Evolutionary conservation across 805 yeast genomes (phyloP).

Genomic region (Brettanomyces naardenensis): DNA sequence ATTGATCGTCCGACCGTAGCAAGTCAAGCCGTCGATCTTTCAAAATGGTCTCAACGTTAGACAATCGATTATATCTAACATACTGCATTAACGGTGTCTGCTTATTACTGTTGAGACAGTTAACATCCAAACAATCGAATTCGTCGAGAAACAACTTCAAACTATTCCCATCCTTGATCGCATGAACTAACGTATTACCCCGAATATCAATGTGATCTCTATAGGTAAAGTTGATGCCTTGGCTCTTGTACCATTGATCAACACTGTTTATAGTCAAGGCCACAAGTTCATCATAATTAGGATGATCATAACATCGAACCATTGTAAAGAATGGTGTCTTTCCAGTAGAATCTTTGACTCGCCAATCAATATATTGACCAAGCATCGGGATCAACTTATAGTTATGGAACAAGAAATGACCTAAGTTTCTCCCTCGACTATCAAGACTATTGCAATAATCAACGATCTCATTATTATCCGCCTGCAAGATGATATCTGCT

Average conservation of each 20-base stretch:
- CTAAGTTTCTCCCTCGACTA: conserved; percentile 48
- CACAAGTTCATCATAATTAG: conserved; percentile 46
- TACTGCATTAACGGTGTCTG: conserved; percentile 68
- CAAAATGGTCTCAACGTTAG: conserved; percentile 47
- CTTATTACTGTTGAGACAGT: conserved; percentile 48
- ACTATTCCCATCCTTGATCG: conserved; percentile 41
- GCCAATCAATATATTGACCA: conserved; percentile 67
- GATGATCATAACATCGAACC: conserved; percentile 75
- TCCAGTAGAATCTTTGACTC: conserved; percentile 47
- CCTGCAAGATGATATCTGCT: conserved; percentile 32
- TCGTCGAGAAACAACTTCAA: conserved; percentile 32
- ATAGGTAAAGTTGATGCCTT: conserved; percentile 31
- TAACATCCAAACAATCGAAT: conserved; percentile 39
- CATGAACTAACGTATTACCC: conserved; percentile 75
- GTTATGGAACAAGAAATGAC: conserved; percentile 64
- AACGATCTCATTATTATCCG: conserved; percentile 36
- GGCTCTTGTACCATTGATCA: conserved; percentile 30
- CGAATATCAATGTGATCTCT: conserved; percentile 61
- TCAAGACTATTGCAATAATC: conserved; percentile 47
- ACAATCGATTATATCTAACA: conserved; percentile 58
- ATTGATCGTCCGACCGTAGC: conserved; percentile 21
- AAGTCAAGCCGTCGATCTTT: conserved; percentile 42
- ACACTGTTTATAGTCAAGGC: conserved; percentile 37
- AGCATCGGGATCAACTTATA: conserved; percentile 40
- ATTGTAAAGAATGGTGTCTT: conserved; percentile 76